Evolutionary conservation across 805 yeast species (phyloP).

Genomic region (Lachancea mirantina): DNA sequence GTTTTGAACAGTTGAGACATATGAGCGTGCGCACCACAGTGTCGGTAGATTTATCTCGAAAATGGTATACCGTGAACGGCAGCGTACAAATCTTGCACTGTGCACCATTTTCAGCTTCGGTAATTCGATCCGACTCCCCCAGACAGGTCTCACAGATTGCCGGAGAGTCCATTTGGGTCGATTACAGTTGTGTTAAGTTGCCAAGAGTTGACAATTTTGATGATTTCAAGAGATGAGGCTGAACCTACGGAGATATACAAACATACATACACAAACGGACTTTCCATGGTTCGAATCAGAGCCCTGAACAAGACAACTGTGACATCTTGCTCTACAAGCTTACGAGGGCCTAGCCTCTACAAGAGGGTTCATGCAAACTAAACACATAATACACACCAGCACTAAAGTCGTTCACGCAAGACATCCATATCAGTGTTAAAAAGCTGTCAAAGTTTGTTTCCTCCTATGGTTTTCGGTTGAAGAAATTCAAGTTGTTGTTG

Average conservation of each 20-base stretch:
- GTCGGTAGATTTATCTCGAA: slow-evolving; percentile 38
- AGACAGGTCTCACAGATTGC: slow-evolving; percentile 69
- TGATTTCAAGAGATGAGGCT: no score
- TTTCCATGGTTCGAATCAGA: no score
- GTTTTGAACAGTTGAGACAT: slow-evolving; percentile 73
- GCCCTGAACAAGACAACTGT: no score
- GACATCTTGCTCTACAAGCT: no score
- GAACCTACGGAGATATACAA: no score
- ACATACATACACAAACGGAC: not conserved
- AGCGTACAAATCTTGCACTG: slow-evolving; percentile 81
- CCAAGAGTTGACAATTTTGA: slow-evolving; percentile 6
- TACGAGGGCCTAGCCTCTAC: no score
- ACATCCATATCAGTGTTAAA: slow-evolving; percentile 57
- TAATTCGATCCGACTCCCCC: slow-evolving; percentile 52
- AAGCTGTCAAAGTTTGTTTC: slow-evolving; percentile 49
- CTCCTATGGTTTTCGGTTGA: slow-evolving; percentile 60
- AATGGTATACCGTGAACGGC: slow-evolving; percentile 70
- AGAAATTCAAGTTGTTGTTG: slow-evolving; percentile 57
- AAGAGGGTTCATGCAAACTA: not conserved
- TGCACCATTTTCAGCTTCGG: slow-evolving; percentile 62
- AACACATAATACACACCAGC: slow-evolving; percentile 3
- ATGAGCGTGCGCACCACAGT: slow-evolving; percentile 56
- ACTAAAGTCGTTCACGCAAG: no score
- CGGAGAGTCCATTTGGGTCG: slow-evolving; percentile 32
- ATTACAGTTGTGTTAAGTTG: not conserved